A percentile compares a stretch with the other conserved stretches of the same genome.
These are phyloP conservation scores for Echinochloa phyllopogon DNA, from an alignment of 176 grass and related monocot species.

Conservation along the genomic window DNA sequence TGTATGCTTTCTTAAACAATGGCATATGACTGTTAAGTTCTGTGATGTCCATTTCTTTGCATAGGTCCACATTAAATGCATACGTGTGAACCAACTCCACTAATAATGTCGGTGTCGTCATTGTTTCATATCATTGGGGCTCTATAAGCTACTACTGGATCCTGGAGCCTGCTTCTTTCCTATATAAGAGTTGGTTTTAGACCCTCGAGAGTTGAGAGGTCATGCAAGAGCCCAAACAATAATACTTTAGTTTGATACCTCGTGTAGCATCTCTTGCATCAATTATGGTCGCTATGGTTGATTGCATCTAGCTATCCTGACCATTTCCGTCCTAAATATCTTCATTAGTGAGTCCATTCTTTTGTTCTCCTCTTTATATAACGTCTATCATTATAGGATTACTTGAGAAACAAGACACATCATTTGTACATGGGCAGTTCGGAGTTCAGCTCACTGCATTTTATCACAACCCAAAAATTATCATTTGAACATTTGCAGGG, in stretches of 20 bases:
- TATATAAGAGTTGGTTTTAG: constrained; percentile 40
- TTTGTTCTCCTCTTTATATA: not conserved
- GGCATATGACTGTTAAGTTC: not conserved
- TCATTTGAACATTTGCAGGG: constrained; percentile 22
- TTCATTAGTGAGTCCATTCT: constrained; percentile 9
- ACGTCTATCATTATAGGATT: not conserved
- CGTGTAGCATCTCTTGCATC: constrained; percentile 2
- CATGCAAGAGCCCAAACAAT: constrained; percentile 12
- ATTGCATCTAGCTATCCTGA: not conserved
- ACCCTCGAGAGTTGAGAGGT: constrained; percentile 3
- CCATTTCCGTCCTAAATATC: not conserved
- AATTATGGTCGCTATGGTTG: not conserved
- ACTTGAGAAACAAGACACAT: not conserved
- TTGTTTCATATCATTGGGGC: constrained; percentile 22
- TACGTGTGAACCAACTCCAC: constrained; percentile 53
- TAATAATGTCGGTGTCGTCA: constrained; percentile 30
- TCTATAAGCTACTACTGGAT: constrained; percentile 27
- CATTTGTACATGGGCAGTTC: not conserved
- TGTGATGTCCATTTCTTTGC: constrained; percentile 28
- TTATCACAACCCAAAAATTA: not conserved
- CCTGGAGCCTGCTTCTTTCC: constrained; percentile 25
- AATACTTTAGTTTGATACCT: not conserved
- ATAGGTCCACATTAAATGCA: constrained; percentile 40
- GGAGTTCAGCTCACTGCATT: not conserved
- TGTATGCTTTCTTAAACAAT: not conserved